A percentile compares a stretch with the other conserved stretches of the same genome.
Conservation (phyloP, 2,329 filamentous ascomycete species). For the Colletotrichum musicola region DNA sequence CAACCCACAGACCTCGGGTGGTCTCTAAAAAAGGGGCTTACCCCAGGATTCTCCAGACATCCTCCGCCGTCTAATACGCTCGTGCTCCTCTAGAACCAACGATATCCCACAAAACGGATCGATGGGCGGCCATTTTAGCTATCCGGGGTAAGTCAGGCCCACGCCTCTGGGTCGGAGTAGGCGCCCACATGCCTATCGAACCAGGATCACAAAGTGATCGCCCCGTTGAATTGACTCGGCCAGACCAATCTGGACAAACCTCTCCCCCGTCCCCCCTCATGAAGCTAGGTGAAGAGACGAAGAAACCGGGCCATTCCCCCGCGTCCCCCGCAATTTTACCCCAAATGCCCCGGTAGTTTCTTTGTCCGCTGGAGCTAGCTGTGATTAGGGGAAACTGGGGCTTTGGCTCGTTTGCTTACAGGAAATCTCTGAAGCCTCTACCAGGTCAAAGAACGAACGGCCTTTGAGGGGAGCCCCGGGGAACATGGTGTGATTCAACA, state of each 20-base stretch:
- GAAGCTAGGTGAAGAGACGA: not conserved
- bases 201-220: not conserved
- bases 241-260: conserved; percentile 7
- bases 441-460: no score
- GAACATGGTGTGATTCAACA: conserved; percentile 18
- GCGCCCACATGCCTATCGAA: conserved; percentile 9
- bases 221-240: conserved; percentile 15
- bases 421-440: no score
- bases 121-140: not conserved
- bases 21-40: not conserved
- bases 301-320: conserved; percentile 1
- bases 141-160: conserved; percentile 35
- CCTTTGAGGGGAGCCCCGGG: no score
- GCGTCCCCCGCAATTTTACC: conserved; percentile 23
- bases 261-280: conserved; percentile 8
- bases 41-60: not conserved
- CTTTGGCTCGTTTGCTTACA: not conserved
- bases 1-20: not conserved
- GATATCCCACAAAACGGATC: conserved; percentile 1
- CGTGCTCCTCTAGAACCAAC: conserved; percentile 8
- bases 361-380: conserved; percentile 25
- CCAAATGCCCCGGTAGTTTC: conserved; percentile 25
- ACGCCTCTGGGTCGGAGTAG: not conserved
- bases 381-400: not conserved
- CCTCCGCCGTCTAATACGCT: not conserved